Evolutionary conservation across 345 rosid species (phyloP), one percentile per base, ranked within the genome.

Genomic region (Salix suchowensis): DNA sequence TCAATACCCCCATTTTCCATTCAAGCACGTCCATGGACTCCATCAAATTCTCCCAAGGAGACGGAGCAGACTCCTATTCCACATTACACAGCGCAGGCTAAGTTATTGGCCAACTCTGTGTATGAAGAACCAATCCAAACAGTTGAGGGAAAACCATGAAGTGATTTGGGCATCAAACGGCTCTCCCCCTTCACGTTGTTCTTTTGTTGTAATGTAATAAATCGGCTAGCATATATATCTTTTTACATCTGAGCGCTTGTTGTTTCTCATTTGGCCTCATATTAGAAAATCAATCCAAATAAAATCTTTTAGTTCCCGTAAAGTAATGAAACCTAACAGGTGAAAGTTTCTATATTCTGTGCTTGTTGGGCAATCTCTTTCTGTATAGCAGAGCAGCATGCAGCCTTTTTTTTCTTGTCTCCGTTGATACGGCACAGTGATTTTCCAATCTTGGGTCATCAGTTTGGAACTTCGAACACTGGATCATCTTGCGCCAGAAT

Each of bases 51-150:
- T 55, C 61, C 85, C n/a, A 14, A 50, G 42, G 48, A 52, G 11
- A 30, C 69, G 68, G 81, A 80, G 65, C 82, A 78, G 74, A 61
- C 24, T 46, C 48, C 10, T 14, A 15, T 44, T 11, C 60, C 76
- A 26, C 80, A 28, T 2, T 68, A 4, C 76, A 70, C 48, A 2
- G 78, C 68, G 18, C 85, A 83, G 67, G 72, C 71, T 61, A 71
- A 77, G 64, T 24, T 55, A 54, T 72, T 80, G 65, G 62, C 44
- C 30, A 70, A 48, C 68, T 62, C 80, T 60, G 81, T 70, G 65
- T 48, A 61, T 7, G 86, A 81, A 36, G 82, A 79, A 76, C 66
- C 84, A 64, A 71, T 77, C 42, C 72, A 70, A 36, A 73, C 78
- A 46, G 71, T 42, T 6, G 62, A 77, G 39, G 73, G 67, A 69